A percentile compares a stretch with the other conserved stretches of the same genome.
Conservation (phyloP, 2,329 filamentous ascomycete genomes). For the Clonostachys byssicola region DNA sequence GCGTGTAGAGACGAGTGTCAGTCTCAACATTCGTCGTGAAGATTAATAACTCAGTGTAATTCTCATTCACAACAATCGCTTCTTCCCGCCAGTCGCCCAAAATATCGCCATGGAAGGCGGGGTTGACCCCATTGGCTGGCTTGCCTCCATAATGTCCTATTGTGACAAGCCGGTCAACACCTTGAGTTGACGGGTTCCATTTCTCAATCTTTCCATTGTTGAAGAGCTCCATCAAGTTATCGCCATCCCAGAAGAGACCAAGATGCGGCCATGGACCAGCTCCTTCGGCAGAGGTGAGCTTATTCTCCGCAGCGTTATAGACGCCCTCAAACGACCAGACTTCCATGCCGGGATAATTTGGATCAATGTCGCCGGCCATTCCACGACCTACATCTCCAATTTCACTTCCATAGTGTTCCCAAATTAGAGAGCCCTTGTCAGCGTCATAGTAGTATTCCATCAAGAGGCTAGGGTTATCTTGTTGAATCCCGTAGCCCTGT, state of each 20-base stretch:
- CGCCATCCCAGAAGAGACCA: slow-evolving; percentile 7
- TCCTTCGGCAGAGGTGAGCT: slow-evolving; percentile 3
- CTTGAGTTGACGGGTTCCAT: slow-evolving; percentile 1
- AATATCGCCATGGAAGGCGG: slow-evolving; percentile 10
- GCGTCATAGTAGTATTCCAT: slow-evolving; percentile 16
- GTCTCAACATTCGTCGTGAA: slow-evolving; percentile 11
- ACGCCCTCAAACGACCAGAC: slow-evolving; percentile 12
- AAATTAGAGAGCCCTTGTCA: slow-evolving; percentile 6
- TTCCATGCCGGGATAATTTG: slow-evolving; percentile 9
- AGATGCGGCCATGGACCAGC: slow-evolving; percentile 1
- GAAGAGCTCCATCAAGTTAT: slow-evolving; percentile 6
- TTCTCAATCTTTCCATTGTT: slow-evolving; percentile 9
- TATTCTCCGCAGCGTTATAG: slow-evolving; percentile 8
- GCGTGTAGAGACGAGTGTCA: slow-evolving; percentile 11
- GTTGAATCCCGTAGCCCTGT: slow-evolving; percentile 12
- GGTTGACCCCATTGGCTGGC: slow-evolving; percentile 4
- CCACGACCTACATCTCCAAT: slow-evolving; percentile 8
- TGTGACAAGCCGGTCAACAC: background rate
- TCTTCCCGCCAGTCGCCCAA: slow-evolving; percentile 14
- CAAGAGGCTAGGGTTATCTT: slow-evolving; percentile 7
- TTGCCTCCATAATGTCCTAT: slow-evolving; percentile 6
- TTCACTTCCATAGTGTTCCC: slow-evolving; percentile 7
- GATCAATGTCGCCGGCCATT: slow-evolving; percentile 13
- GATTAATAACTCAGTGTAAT: slow-evolving; percentile 10
- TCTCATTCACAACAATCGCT: slow-evolving; percentile 8